phyloP scores from a whole-genome alignment of 2,329 filamentous ascomycete species.

The Sarocladium brachiariae region DNA sequence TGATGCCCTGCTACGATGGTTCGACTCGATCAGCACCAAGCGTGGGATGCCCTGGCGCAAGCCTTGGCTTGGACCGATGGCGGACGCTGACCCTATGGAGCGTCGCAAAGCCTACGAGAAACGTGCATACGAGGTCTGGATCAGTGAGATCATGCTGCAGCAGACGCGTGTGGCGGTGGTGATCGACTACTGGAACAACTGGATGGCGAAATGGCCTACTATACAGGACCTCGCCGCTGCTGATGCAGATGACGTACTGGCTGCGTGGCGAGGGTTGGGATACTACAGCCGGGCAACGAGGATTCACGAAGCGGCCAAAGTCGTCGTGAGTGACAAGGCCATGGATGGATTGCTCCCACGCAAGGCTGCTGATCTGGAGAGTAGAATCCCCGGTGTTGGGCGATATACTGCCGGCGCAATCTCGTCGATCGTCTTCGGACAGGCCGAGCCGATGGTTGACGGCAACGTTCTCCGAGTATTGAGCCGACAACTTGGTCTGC shows the following conservation, averaged over 20 bases:
- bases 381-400: constrained; percentile 51
- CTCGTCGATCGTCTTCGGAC: constrained; percentile 55
- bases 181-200: constrained; percentile 56
- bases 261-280: constrained; percentile 53
- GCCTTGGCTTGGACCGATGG: constrained; percentile 42
- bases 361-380: constrained; percentile 36
- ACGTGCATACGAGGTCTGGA: constrained; percentile 60
- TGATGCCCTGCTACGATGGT: constrained; percentile 41
- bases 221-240: constrained; percentile 49
- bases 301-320: constrained; percentile 49
- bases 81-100: constrained; percentile 20
- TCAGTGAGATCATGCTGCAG: constrained; percentile 61
- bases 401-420: constrained; percentile 58
- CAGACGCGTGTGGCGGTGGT: constrained; percentile 58
- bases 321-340: constrained; percentile 35
- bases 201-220: constrained; percentile 55
- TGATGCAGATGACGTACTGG: constrained; percentile 46
- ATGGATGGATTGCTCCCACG: constrained; percentile 44
- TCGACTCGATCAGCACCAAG: constrained; percentile 36
- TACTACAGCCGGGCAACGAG: constrained; percentile 59
- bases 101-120: constrained; percentile 38
- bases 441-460: constrained; percentile 53
- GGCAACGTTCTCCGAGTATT: constrained; percentile 57
- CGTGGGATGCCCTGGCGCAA: constrained; percentile 57
- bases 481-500: constrained; percentile 51